Evolutionary conservation across 495 filamentous ascomycete species (phyloP), one percentile per base, ranked within the genome.

Genomic region (Tuber melanosporum): DNA sequence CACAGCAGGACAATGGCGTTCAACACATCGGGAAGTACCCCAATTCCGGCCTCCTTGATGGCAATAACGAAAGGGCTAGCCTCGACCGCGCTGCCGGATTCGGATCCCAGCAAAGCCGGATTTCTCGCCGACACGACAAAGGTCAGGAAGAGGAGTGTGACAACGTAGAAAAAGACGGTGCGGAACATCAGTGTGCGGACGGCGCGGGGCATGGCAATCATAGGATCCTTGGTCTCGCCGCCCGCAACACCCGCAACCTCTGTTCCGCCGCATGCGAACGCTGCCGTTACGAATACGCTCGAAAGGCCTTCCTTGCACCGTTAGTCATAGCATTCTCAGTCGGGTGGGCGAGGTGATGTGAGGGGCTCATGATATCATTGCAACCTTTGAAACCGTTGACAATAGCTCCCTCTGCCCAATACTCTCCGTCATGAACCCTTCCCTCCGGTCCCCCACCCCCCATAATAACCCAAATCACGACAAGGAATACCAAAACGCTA

Each of bases 41-140:
- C 83, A 71, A 94, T 88, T 77, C 89, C 89, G 4, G 92, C 92
- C 71, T 89, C 86, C 75, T 88, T 84, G 73, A 92, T 89, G 15
- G 92, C 90, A 39, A 94, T 86, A 3, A 93, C 92, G 77, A 94
- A 93, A 10, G 92, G 92, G 3, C 92, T 93, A 52, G 89, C 90
- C 74, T 89, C 86, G 84, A 88, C 76, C 82, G 78, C 79, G 89
- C 82, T 44, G 20, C 49, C 85, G 81, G 85, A 26, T 84, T 83
- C 85, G 22, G 84, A 86, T 4, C 85, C 84, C 17, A 92, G 86
- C 17, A 94, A 87, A 32, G 79, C 46, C 57, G 76, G 49, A 84
- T 90, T 88, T 80, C 89, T 84, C 72, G 86, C 86, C 22, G 88
- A 87, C n/a, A 95, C 86, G 32, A 94, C 87, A 47, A 95, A 86